Base-by-base conservation (phyloP, 176 grass and related monocot genomes). In the Thinopyrum elongatum region DNA sequence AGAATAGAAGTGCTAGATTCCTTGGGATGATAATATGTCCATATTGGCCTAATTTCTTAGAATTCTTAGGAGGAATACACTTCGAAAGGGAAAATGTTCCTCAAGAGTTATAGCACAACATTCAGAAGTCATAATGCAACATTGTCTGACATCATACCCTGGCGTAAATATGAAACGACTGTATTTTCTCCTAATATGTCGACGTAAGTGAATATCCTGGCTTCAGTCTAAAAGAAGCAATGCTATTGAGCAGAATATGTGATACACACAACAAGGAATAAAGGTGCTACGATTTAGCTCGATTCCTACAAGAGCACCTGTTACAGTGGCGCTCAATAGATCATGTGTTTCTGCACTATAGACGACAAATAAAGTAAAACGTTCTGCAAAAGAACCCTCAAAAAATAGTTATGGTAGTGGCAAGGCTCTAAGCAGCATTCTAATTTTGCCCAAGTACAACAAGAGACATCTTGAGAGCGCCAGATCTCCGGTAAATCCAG, bases 401-500 rank as follows among this genome's bases (percentile, higher is more conserved):
- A 76, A 10, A 47, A 35, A 23, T 75, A 70, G 6, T 61, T 27
- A 47, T 26, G 6, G 13, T 65, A 30, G 28, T n/a, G 0, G 2
- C 17, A 61, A 73, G 35, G 46, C 58, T 61, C 69, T 27, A 86
- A 76, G n/a, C 27, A 80, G 26, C 83, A 82, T 85, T 65, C 64
- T 82, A 82, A 17, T 65, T 82, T 79, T 65, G 63, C 69, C 30
- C 14, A 27, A 26, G 33, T 85, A 90, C 80, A 82, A 58, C 65
- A 87, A 11, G 72, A 70, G 12, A 41, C 21, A 65, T 85, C 44
- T 77, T 39, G 33, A 26, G 30, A 53, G 6, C 39, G 0, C 74
- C 39, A 58, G 35, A 77, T 22, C 23, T 15, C 51, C 2, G 10
- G 13, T 14, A 65, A 78, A 41, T 15, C 29, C 42, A 21, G 29